Evolutionary conservation across 495 filamentous ascomycete genomes (phyloP).

Genomic region (Daldinia decipiens): DNA sequence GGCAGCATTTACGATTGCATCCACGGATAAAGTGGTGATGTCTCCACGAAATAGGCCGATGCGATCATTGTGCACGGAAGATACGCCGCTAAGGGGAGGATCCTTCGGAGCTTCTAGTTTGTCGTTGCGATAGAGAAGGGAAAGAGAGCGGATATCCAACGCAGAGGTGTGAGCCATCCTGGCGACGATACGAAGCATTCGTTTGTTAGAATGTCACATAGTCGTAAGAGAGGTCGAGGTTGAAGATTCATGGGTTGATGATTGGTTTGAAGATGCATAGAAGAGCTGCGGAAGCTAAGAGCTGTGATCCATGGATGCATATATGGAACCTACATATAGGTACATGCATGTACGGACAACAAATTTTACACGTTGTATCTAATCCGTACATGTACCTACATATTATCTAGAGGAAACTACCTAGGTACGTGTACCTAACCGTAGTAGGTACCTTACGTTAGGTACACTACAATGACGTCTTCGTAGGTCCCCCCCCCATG

Average conservation of each 20-base stretch:
- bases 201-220: background rate
- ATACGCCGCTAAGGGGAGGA: slow-evolving; percentile 27
- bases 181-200: slow-evolving; percentile 18
- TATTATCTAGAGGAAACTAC: too few relatives aligned
- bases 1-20: slow-evolving; percentile 93
- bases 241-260: background rate
- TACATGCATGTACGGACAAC: too few relatives aligned
- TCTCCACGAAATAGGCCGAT: slow-evolving; percentile 77
- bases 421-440: too few relatives aligned
- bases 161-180: slow-evolving; percentile 46
- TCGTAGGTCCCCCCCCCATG: too few relatives aligned
- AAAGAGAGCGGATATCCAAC: slow-evolving; percentile 72
- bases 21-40: slow-evolving; percentile 83
- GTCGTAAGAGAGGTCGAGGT: background rate
- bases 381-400: too few relatives aligned
- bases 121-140: slow-evolving; percentile 66
- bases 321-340: too few relatives aligned
- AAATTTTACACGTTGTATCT: too few relatives aligned
- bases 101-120: slow-evolving; percentile 48
- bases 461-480: background rate
- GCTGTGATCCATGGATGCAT: too few relatives aligned
- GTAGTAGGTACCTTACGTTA: too few relatives aligned
- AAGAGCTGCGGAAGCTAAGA: too few relatives aligned
- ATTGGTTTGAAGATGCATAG: too few relatives aligned
- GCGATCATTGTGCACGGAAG: slow-evolving; percentile 70